These are phyloP conservation scores for Lipomyces spencermartinsiae DNA, from an alignment of 805 yeast genomes.

Conservation along the genomic window DNA sequence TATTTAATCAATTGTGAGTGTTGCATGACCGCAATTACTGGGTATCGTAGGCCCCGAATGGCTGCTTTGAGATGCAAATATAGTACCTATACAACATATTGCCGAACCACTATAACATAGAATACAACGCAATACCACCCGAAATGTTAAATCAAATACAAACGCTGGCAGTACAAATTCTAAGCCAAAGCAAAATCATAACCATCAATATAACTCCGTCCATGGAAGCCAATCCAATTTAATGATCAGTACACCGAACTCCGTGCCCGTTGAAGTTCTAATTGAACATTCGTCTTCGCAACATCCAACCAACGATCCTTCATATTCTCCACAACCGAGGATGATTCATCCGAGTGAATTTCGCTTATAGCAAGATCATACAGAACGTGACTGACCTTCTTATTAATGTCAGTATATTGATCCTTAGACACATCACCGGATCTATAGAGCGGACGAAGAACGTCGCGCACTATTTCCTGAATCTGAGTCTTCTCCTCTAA, in stretches of 20 bases:
- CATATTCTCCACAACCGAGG: constrained; percentile 5
- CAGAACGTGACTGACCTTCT: constrained; percentile 63
- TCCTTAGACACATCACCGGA: constrained; percentile 47
- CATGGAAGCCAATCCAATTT: background rate
- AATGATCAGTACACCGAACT: background rate
- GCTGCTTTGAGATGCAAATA: background rate
- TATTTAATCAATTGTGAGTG: too few species aligned
- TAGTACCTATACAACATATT: background rate
- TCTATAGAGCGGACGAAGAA: constrained; percentile 57
- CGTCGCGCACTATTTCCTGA: constrained; percentile 63
- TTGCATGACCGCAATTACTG: too few species aligned
- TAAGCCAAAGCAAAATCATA: constrained; percentile 2
- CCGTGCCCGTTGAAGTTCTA: constrained; percentile 15
- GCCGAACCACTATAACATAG: background rate
- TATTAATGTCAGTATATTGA: constrained; percentile 66
- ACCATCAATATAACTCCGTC: background rate
- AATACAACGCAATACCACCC: background rate
- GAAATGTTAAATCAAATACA: background rate
- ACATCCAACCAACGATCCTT: constrained; percentile 19
- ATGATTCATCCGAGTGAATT: background rate
- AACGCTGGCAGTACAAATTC: background rate
- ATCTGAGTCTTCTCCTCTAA: constrained; percentile 57
- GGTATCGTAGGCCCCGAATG: too few species aligned
- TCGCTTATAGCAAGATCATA: constrained; percentile 46
- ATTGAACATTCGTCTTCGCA: constrained; percentile 25